Evolutionary conservation across 257 asterid genomes (phyloP), one percentile per base, ranked within the genome.

Genomic region (Solanum etuberosum): DNA sequence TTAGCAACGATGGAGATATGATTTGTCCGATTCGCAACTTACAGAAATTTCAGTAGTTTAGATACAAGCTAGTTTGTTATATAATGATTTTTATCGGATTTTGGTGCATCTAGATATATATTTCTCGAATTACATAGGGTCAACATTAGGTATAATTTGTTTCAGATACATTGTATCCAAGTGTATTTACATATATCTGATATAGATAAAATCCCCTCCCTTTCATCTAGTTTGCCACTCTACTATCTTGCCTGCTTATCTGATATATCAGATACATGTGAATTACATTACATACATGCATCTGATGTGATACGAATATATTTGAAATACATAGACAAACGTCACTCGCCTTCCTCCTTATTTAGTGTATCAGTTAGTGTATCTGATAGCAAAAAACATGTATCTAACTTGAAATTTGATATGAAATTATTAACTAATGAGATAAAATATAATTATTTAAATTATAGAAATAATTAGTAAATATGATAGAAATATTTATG

Each of bases 91-190:
- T 54, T 54, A 54, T 54, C 63, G 2, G 1, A 54, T 54, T 54
- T 54, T 54, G 63, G n/a, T 54, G 63, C 10, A 54, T 54, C 1
- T 51, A 51, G 61, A 54, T 54, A 2, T 10, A 54, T 0, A 1
- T 18, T 54, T 54, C 0, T 18, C 2, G 0, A 2, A 54, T 18
- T 18, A 18, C 1, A 54, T 18, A 2, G 1, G n/a, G 11, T 54
- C 4, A 18, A 54, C 18, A 54, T 1, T 54, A 16, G 63, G n/a
- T 54, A 18, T 54, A 54, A 6, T 54, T 18, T 54, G 0, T 54
- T 54, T 6, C 18, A 54, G 63, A 18, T 54, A 7, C 10, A 54
- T 54, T 18, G n/a, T 54, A 54, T 54, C 2, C 2, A 54, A 54
- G n/a, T 54, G 5, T 18, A 54, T 54, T 54, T 10, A 0, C 5